Base-by-base conservation (phyloP, 345 rosid genomes). In the Rubroshorea leprosula region DNA sequence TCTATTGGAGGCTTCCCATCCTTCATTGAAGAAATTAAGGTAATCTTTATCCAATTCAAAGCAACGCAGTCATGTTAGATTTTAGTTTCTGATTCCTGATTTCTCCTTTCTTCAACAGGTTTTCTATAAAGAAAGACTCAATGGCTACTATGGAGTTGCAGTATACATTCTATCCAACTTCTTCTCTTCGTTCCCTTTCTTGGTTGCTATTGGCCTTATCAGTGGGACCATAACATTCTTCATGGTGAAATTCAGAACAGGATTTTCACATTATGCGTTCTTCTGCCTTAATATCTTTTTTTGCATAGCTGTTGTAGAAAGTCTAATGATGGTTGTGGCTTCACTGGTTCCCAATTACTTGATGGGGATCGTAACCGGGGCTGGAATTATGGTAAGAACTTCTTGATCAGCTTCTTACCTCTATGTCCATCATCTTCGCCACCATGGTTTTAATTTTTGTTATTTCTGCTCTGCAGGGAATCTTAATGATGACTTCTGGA, bases 1-100 rank as follows among this genome's bases (percentile, higher is more conserved):
- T 84, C 96, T 46, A 85, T 85, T 51, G 96, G 96, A 49, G 96
- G 96, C 68, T 87, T 87, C 69, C 89, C 96, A 49, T 87, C 92
- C 12, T 87, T 87, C 73, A 72, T 87, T 2, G 96, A 87, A 76
- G 96, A 87, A 65, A 74, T 87, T 78, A 87, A 83, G 85, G 95
- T 80, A 62, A 56, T 17, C 21, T 16, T 21, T 23, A 22, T 11
- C 49, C 26, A 39, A 0, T 13, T 14, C 31, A 19, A 11, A 16
- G 5, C 21, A 35, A 35, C 5, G 12, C 23, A n/a, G 18, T 27
- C 23, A 14, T 61, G 57, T 22, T 10, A 49, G 16, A n/a, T 23
- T 51, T 16, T 17, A 0, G 16, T 2, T 23, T 38, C 16, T 24
- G 5, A 48, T 18, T 10, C 19, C 19, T 49, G 11, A 11, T 24